These are phyloP conservation scores for Auriculariales sp. DNA, from an alignment of 768 basidiomycete species.

Conservation along the genomic window DNA sequence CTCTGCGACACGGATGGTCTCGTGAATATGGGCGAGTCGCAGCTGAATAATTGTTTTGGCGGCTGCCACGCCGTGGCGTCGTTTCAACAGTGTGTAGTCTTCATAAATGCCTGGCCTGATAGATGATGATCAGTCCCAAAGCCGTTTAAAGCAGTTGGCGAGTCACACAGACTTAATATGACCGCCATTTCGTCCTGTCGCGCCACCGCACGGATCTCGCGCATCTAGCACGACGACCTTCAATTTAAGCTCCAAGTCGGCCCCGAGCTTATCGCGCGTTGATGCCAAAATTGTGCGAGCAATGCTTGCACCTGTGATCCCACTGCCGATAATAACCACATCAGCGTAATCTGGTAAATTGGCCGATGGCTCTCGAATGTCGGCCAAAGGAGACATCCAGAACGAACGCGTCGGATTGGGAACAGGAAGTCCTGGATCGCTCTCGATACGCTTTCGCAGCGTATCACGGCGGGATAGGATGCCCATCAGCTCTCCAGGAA, in stretches of 20 bases:
- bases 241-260: constrained; percentile 12
- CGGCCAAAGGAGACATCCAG: constrained; percentile 38
- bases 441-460: constrained; percentile 20
- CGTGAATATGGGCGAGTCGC: constrained; percentile 40
- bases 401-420: constrained; percentile 40
- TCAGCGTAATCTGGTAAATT: constrained; percentile 39
- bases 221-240: constrained; percentile 70
- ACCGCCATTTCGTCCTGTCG: constrained; percentile 62
- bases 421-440: constrained; percentile 41
- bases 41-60: constrained; percentile 31
- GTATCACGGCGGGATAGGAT: constrained; percentile 8
- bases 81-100: constrained; percentile 36
- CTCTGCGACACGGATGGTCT: constrained; percentile 33
- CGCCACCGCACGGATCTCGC: constrained; percentile 58
- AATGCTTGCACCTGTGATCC: constrained; percentile 54
- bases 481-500: background rate
- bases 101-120: constrained; percentile 34
- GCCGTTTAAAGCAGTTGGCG: no score
- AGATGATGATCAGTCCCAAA: background rate
- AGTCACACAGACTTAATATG: constrained; percentile 35
- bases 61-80: background rate
- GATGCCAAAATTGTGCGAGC: constrained; percentile 37
- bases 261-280: no score
- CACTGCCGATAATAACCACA: constrained; percentile 62
- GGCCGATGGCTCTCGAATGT: constrained; percentile 2